Conservation (phyloP, 1,284 basidiomycete genomes). For the Hemileia vastatrix region DNA sequence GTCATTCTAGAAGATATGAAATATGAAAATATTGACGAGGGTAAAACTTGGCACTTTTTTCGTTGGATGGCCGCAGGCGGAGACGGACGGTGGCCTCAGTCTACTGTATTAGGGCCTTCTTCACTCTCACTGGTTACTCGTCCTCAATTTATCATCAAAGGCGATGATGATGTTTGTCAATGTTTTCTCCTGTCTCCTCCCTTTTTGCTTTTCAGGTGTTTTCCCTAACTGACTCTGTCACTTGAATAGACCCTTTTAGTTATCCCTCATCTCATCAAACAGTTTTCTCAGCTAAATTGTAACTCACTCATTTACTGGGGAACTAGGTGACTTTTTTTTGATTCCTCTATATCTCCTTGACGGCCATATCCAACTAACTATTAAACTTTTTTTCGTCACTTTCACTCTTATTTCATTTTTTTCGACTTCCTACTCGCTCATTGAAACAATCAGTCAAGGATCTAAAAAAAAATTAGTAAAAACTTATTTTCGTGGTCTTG, state of each 20-base stretch:
- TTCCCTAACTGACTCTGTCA: not conserved
- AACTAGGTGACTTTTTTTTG: too few relatives aligned
- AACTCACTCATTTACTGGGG: constrained; percentile 12
- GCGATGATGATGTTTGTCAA: constrained; percentile 16
- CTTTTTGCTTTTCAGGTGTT: not conserved
- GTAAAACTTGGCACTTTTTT: constrained; percentile 9
- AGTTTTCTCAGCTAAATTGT: constrained; percentile 13
- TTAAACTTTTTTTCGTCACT: too few relatives aligned
- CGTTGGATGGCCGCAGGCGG: constrained; percentile 1
- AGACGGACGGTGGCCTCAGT: not conserved
- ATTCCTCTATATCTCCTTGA: too few relatives aligned
- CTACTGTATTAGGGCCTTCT: not conserved
- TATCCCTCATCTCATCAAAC: constrained; percentile 14
- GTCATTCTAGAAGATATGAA: not conserved
- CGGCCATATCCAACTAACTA: too few relatives aligned
- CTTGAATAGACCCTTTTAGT: constrained; percentile 9
- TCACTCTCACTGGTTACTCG: not conserved
- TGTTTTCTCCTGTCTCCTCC: not conserved
- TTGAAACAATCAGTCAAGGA: constrained; percentile 18
- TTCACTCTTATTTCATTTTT: too few relatives aligned
- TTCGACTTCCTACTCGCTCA: too few relatives aligned
- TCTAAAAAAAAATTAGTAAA: constrained; percentile 7
- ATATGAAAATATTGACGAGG: constrained; percentile 9
- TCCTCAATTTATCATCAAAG: constrained; percentile 14
- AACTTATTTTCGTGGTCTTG: constrained; percentile 9